phyloP scores from a whole-genome alignment of 2,329 filamentous ascomycete genomes.

The Emmonsiellopsis sp. region DNA sequence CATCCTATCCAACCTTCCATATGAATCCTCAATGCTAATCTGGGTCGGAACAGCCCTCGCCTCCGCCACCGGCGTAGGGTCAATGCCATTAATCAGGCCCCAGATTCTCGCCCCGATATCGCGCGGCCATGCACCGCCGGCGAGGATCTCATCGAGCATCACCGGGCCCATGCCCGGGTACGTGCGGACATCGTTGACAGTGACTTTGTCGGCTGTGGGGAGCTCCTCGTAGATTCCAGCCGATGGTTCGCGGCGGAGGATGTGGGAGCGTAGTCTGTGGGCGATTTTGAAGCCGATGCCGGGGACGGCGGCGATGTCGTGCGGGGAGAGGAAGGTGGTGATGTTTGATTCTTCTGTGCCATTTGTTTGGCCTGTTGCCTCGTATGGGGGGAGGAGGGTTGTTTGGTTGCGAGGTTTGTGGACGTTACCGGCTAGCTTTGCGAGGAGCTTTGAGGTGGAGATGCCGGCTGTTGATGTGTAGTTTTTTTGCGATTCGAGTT shows the following conservation, averaged over 20 bases:
- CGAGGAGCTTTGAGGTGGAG: conserved; percentile 75
- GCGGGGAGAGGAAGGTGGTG: conserved; percentile 61
- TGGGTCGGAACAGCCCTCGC: conserved; percentile 68
- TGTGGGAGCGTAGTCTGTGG: conserved; percentile 54
- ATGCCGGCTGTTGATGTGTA: conserved; percentile 86
- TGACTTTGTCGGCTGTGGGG: conserved; percentile 47
- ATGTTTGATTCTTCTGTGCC: conserved; percentile 40
- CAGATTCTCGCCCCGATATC: conserved; percentile 67
- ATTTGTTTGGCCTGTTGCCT: conserved; percentile 11
- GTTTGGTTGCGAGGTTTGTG: conserved; percentile 88
- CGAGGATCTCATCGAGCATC: conserved; percentile 59
- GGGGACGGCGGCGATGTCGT: conserved; percentile 71
- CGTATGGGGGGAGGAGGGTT: conserved; percentile 61
- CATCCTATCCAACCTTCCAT: conserved; percentile 57
- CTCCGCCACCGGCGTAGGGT: conserved; percentile 63
- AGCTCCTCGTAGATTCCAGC: conserved; percentile 23
- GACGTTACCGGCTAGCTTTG: conserved; percentile 73
- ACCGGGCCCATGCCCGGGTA: conserved; percentile 55
- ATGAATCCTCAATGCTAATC: conserved; percentile 93
- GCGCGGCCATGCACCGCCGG: conserved; percentile 59
- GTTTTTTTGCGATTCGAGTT: conserved; percentile 65
- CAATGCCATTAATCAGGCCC: conserved; percentile 71
- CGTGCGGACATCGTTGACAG: conserved; percentile 56
- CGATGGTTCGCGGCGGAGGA: conserved; percentile 39
- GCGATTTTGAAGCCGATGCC: conserved; percentile 78